These are phyloP conservation scores for Lachnellula cervina DNA, from an alignment of 2,329 filamentous ascomycete genomes.

Conservation along the genomic window DNA sequence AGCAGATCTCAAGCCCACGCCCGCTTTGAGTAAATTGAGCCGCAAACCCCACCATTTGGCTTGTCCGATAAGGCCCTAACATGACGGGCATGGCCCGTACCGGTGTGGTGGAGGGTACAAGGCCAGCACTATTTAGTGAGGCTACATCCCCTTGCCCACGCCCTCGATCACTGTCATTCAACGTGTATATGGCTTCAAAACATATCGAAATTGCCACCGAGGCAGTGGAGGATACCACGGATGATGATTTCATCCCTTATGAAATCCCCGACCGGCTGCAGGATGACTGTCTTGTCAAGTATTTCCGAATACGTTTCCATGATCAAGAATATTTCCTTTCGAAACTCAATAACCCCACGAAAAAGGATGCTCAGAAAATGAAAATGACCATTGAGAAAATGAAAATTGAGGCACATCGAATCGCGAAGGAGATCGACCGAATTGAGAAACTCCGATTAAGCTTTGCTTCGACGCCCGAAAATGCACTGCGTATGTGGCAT, in stretches of 20 bases:
- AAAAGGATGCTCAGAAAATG: neutral
- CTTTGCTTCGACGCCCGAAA: neutral
- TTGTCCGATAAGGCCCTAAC: conserved; percentile 1
- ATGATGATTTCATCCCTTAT: neutral
- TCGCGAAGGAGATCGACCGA: neutral
- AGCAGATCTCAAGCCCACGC: neutral
- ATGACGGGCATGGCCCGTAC: neutral
- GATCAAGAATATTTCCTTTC: neutral
- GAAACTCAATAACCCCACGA: too few species aligned
- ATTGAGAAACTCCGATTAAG: neutral
- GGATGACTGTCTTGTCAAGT: conserved; percentile 3
- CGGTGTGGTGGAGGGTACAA: neutral
- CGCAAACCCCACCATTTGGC: neutral
- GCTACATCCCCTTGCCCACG: neutral
- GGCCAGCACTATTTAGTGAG: neutral
- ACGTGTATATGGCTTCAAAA: neutral
- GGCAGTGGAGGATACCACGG: neutral
- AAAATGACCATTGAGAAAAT: neutral
- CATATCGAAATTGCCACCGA: neutral
- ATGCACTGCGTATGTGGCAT: neutral
- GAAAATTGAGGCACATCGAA: neutral
- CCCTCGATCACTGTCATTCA: neutral
- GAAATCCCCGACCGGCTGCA: conserved; percentile 1
- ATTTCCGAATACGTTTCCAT: neutral
- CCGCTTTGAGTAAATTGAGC: conserved; percentile 62